A percentile compares a stretch with the other conserved stretches of the same genome.
Evolutionary conservation across 73 alveolate genomes (phyloP).

Genomic region (Paramecium primaurelia): DNA sequence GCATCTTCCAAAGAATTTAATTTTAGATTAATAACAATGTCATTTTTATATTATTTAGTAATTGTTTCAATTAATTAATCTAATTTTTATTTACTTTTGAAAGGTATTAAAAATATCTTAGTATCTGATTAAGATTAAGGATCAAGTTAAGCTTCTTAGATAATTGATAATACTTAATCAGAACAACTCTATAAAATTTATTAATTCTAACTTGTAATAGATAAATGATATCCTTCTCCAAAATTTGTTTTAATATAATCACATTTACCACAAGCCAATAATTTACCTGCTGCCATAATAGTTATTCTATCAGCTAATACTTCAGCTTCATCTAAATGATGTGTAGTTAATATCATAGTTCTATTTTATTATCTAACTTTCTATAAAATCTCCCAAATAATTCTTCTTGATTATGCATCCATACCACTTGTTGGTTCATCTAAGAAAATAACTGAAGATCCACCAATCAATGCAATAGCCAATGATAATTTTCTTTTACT

Average conservation of each 20-base stretch:
- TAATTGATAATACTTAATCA: background rate
- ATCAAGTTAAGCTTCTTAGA: conserved; percentile 27
- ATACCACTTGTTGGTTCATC: conserved; percentile 97
- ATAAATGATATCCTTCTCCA: conserved; percentile 88
- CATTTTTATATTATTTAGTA: background rate
- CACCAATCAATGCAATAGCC: conserved; percentile 91
- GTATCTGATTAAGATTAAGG: conserved; percentile 47
- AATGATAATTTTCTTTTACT: conserved; percentile 90
- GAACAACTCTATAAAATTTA: background rate
- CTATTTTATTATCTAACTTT: conserved; percentile 69
- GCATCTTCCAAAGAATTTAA: conserved; percentile 57
- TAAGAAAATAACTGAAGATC: conserved; percentile 82
- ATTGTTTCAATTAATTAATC: background rate
- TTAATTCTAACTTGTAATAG: background rate
- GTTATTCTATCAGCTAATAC: conserved; percentile 84
- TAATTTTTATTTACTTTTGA: background rate
- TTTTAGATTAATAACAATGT: background rate
- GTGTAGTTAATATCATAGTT: conserved; percentile 83
- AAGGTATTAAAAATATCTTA: background rate
- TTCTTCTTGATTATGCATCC: conserved; percentile 90
- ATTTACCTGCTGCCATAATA: conserved; percentile 80
- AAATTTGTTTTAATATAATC: conserved; percentile 73
- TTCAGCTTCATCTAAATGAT: conserved; percentile 90
- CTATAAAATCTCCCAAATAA: conserved; percentile 90
- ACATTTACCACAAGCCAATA: conserved; percentile 71